These are phyloP conservation scores for Penicillium daleae DNA, from an alignment of 495 filamentous ascomycete species.

Conservation along the genomic window DNA sequence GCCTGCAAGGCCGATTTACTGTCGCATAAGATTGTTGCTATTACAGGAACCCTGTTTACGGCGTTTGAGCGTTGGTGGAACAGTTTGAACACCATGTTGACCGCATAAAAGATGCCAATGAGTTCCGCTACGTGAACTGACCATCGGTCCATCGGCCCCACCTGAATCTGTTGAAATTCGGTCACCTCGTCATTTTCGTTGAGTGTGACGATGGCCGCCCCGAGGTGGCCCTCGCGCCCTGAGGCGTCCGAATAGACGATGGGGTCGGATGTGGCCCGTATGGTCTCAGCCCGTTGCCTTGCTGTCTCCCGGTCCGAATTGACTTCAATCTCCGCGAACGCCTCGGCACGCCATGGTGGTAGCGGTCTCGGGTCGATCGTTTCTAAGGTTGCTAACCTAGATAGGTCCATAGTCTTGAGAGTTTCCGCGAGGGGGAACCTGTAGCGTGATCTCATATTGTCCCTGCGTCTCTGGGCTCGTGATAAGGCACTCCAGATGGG, in stretches of 20 bases:
- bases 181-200: slow-evolving; percentile 10
- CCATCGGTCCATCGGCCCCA: slow-evolving; percentile 29
- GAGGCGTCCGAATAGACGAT: slow-evolving; percentile 30
- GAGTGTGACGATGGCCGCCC: slow-evolving; percentile 16
- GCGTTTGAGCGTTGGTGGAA: slow-evolving; percentile 6
- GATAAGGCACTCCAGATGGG: slow-evolving; percentile 15
- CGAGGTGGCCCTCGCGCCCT: slow-evolving; percentile 19
- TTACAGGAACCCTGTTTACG: too few relatives aligned
- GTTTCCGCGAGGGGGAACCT: slow-evolving; percentile 24
- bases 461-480: slow-evolving; percentile 18
- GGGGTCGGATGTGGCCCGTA: slow-evolving; percentile 9
- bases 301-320: slow-evolving; percentile 25
- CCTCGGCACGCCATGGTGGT: slow-evolving; percentile 22
- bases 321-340: slow-evolving; percentile 29
- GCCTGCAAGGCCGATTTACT: slow-evolving; percentile 19
- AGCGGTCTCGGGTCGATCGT: slow-evolving; percentile 28
- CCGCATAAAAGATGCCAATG: slow-evolving; percentile 26
- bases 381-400: slow-evolving; percentile 16
- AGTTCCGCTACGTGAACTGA: slow-evolving; percentile 32
- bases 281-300: slow-evolving; percentile 15
- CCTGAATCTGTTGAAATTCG: slow-evolving; percentile 24
- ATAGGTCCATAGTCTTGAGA: slow-evolving; percentile 18
- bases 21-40: not conserved
- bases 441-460: slow-evolving; percentile 7
- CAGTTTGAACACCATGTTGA: slow-evolving; percentile 19